A percentile compares a stretch with the other conserved stretches of the same genome.
phyloP scores from a whole-genome alignment of 352 stramenopile species.

The Globisporangium ultimum region DNA sequence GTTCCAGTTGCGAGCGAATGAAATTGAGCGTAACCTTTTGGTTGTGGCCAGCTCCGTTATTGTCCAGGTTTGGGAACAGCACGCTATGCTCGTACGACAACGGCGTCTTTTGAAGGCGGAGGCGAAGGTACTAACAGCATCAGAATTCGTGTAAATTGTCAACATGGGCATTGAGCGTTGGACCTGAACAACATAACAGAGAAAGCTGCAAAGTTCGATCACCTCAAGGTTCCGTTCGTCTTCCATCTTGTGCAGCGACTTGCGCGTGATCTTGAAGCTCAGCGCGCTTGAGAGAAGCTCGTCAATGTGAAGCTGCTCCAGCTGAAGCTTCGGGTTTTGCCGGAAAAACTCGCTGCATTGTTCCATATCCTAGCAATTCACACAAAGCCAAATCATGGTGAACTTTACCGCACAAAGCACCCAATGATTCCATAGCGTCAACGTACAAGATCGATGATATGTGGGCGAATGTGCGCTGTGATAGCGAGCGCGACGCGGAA shows the following conservation, averaged over 20 bases:
- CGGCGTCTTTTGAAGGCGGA: conserved; percentile 59
- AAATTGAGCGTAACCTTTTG: conserved; percentile 41
- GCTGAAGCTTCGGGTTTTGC: conserved; percentile 46
- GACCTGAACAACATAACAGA: background rate
- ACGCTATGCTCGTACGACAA: conserved; percentile 61
- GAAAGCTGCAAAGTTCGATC: background rate
- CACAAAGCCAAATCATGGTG: background rate
- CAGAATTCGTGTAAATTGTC: background rate
- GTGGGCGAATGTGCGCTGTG: conserved; percentile 46
- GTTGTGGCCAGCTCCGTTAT: conserved; percentile 28
- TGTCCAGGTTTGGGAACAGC: conserved; percentile 67
- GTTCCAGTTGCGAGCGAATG: conserved; percentile 58
- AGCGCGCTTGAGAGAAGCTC: conserved; percentile 44
- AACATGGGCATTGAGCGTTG: too few species aligned
- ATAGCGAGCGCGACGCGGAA: conserved; percentile 71
- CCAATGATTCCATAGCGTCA: background rate
- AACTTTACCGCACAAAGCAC: background rate
- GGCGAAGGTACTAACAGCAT: conserved; percentile 57
- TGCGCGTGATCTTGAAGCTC: conserved; percentile 65
- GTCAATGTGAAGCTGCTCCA: conserved; percentile 34
- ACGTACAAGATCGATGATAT: conserved; percentile 55
- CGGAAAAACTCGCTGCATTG: conserved; percentile 68
- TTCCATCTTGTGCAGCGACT: conserved; percentile 52
- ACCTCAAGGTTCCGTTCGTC: conserved; percentile 72
- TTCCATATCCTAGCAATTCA: conserved; percentile 58